Percentiles rank a stretch among this genome's conserved stretches.
Conservation (phyloP, 2,329 filamentous ascomycete species). For the Remersonia thermophila region DNA sequence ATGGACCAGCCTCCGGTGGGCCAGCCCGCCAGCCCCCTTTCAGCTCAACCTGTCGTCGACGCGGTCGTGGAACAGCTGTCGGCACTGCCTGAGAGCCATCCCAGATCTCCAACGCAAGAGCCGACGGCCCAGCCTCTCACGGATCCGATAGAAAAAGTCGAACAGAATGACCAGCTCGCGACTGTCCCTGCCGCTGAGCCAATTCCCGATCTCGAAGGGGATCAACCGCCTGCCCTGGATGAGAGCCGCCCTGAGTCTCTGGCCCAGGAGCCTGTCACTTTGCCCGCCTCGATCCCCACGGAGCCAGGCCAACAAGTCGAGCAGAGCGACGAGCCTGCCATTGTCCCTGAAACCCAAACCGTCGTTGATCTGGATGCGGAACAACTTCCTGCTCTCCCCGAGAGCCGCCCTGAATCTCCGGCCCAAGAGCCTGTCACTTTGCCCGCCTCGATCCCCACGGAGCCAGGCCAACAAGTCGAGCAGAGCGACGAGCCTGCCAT, state of each 20-base stretch:
- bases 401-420: neutral
- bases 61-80: constrained; percentile 1
- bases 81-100: constrained; percentile 7
- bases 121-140: neutral
- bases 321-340: neutral
- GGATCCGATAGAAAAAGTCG: too few relatives aligned
- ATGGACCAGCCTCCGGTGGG: neutral
- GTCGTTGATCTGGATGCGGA: neutral
- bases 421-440: neutral
- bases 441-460: neutral
- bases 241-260: neutral
- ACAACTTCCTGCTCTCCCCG: neutral
- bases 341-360: neutral
- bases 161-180: too few relatives aligned
- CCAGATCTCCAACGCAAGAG: neutral
- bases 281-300: neutral
- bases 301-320: neutral
- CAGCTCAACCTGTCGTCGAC: too few relatives aligned
- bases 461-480: neutral
- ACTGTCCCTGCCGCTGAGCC: too few relatives aligned
- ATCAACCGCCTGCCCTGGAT: neutral
- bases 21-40: neutral
- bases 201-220: too few relatives aligned
- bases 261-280: neutral
- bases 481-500: neutral